Evolutionary conservation across 768 basidiomycete species (phyloP), one percentile per base, ranked within the genome.

Genomic region (Mycena rosella): DNA sequence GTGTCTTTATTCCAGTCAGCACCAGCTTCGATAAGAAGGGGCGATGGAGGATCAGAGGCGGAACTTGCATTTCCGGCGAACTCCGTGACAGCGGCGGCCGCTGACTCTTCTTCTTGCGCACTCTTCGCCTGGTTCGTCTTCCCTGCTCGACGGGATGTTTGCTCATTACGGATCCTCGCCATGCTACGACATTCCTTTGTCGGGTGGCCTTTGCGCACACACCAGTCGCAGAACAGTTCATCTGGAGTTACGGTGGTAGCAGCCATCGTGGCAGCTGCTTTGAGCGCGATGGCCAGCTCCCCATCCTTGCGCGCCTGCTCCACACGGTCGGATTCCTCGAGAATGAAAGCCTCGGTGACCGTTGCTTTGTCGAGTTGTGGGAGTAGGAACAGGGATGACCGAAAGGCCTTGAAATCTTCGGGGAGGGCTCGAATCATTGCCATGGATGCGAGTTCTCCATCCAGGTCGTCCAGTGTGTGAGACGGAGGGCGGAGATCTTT

Each of bases 1-100:
- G 76, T 78, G 71, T 80, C 78, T 59, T 70, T 63, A 56, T 70
- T 77, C 75, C 76, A 78, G 63, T 72, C 60, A 62, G 52, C 60
- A 54, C 60, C 60, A 34, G 52, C 60, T 63, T 63, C 62, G 34
- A 63, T 59, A 30, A 36, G 65, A 65, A 54, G 68, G 32, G 34
- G 61, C 44, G 40, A 62, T 47, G 49, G 44, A 54, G 26, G 61
- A 57, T 53, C 54, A 2, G 55, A 17, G 20, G 47, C 11, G 5
- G 20, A 18, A 71, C 67, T 73, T 65, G 72, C 72, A 55, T 56
- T 57, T 32, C 62, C 71, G 18, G 72, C 70, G 27, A 56, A 60
- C 42, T 73, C 70, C 47, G 53, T 67, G 20, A 32, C 40, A 18
- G 45, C 45, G 11, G 45, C 45, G 11, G 14, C 45, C 18, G 61